These are phyloP conservation scores for Macaranga tanarius DNA, from an alignment of 441 rosid species.

Conservation along the genomic window DNA sequence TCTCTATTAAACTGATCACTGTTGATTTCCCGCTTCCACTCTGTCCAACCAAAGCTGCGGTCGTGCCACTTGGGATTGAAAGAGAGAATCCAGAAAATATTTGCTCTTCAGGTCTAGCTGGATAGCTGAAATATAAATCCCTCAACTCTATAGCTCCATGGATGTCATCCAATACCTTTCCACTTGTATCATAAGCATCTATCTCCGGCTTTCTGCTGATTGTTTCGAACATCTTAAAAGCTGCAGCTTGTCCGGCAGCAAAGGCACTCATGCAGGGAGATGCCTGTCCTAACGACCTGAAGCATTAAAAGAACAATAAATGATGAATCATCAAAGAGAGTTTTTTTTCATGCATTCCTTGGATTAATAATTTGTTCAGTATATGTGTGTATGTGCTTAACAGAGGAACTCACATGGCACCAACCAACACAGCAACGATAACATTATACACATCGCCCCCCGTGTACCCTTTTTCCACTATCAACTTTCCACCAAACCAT, in stretches of 20 bases:
- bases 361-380: too few species aligned
- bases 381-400: background rate
- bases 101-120: conserved; percentile 68
- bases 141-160: conserved; percentile 61
- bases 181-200: conserved; percentile 57
- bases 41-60: conserved; percentile 74
- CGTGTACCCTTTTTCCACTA: conserved; percentile 57
- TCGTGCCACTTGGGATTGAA: conserved; percentile 56
- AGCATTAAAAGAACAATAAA: background rate
- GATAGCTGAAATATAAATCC: conserved; percentile 63
- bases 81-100: conserved; percentile 72
- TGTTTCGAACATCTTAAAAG: conserved; percentile 80
- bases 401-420: conserved; percentile 56
- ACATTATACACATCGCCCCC: conserved; percentile 71
- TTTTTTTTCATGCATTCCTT: background rate
- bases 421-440: conserved; percentile 67
- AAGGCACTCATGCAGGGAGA: conserved; percentile 73
- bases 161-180: conserved; percentile 48
- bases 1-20: conserved; percentile 64
- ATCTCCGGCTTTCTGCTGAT: conserved; percentile 68
- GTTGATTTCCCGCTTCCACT: conserved; percentile 95
- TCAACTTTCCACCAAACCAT: conserved; percentile 79
- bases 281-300: conserved; percentile 80
- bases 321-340: background rate
- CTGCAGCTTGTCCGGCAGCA: conserved; percentile 81